Conservation (phyloP, 164 flowering plant species). For the Taxillus chinensis region DNA sequence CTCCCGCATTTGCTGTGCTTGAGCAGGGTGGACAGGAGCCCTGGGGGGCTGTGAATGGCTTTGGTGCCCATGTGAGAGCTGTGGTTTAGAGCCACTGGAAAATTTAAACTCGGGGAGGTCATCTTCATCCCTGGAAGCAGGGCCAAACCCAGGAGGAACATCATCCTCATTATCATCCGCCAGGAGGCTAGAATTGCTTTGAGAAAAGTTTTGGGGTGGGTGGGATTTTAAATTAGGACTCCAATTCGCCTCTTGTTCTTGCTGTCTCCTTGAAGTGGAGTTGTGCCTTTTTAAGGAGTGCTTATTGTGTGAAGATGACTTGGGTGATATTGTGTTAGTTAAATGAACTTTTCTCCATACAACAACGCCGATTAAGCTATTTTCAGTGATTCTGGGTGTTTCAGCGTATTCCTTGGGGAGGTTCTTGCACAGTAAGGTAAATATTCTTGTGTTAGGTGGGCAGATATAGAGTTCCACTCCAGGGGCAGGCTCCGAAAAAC, state of each 20-base stretch:
- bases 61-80: neutral
- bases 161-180: slow-evolving; percentile 52
- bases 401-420: slow-evolving; percentile 46
- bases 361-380: slow-evolving; percentile 85
- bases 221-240: slow-evolving; percentile 15
- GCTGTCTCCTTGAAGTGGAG: slow-evolving; percentile 31
- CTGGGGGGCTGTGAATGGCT: slow-evolving; percentile 6
- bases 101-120: slow-evolving; percentile 93
- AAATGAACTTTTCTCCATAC: slow-evolving; percentile 79
- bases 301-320: slow-evolving; percentile 48
- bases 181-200: slow-evolving; percentile 9
- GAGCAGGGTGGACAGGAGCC: slow-evolving; percentile 6
- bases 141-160: slow-evolving; percentile 95
- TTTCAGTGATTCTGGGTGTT: slow-evolving; percentile 38
- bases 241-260: slow-evolving; percentile 25
- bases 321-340: slow-evolving; percentile 53
- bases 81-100: slow-evolving; percentile 25
- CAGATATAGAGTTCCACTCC: slow-evolving; percentile 82
- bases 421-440: slow-evolving; percentile 53
- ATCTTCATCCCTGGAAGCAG: slow-evolving; percentile 62
- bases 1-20: slow-evolving; percentile 50
- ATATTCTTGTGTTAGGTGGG: slow-evolving; percentile 45
- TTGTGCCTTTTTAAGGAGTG: slow-evolving; percentile 50
- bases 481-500: slow-evolving; percentile 73
- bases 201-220: slow-evolving; percentile 12